Percentiles rank a stretch among this genome's conserved stretches.
Evolutionary conservation across 768 basidiomycete genomes (phyloP).

Genomic region (Tulasnella sp.): DNA sequence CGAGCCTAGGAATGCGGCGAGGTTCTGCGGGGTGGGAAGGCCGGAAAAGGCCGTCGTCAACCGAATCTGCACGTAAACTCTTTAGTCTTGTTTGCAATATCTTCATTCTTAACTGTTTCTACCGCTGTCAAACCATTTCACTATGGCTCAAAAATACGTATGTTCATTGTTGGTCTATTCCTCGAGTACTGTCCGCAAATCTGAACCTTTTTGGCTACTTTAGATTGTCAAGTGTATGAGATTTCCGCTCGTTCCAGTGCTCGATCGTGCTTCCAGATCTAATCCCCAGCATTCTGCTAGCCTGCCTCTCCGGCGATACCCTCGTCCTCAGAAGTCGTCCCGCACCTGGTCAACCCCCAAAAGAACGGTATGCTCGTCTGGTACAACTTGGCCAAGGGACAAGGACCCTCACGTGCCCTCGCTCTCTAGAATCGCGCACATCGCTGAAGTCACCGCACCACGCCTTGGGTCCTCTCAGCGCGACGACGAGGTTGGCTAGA

Average conservation of each 20-base stretch:
- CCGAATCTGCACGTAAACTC: conserved; percentile 5
- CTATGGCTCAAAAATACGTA: conserved; percentile 1
- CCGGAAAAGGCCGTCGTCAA: background rate
- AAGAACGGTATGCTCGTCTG: conserved; percentile 59
- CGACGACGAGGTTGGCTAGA: conserved; percentile 71
- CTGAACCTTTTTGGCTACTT: background rate
- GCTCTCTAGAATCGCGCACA: conserved; percentile 65
- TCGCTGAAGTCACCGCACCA: conserved; percentile 81
- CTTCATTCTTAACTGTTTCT: background rate
- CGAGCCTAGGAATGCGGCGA: background rate
- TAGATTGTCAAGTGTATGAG: conserved; percentile 11
- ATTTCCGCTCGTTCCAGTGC: background rate
- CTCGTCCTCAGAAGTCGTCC: conserved; percentile 71
- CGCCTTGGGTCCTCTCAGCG: conserved; percentile 72
- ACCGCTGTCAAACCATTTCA: background rate
- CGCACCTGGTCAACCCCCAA: conserved; percentile 78
- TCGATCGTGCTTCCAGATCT: background rate
- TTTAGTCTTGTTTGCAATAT: background rate
- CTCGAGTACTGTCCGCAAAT: background rate
- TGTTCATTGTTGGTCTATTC: background rate
- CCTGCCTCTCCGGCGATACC: conserved; percentile 85
- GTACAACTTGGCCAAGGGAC: background rate
- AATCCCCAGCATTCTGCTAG: conserved; percentile 35
- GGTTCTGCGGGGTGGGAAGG: background rate
- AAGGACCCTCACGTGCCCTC: background rate